Base-by-base conservation (phyloP, 2,329 filamentous ascomycete genomes). In the Hawksworthiomyces lignivorus region DNA sequence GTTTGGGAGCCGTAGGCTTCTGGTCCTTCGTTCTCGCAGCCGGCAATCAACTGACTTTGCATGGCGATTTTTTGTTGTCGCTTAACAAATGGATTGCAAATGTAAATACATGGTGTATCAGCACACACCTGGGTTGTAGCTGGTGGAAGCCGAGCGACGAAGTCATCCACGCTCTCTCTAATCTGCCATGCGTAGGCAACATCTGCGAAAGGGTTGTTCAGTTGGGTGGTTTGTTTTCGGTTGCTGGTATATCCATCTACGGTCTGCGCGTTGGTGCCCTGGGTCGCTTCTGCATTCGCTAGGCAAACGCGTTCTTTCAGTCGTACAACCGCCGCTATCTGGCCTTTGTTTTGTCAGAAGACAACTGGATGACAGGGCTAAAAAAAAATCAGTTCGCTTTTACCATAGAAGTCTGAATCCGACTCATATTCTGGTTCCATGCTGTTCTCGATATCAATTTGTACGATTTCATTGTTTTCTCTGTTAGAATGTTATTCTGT, bases 71-170 rank as follows among this genome's bases (percentile, higher is more conserved):
- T 65, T 33, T 54, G 49, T 14, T 60, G 61, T 5, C 61, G 59
- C 4, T 57, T 54, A 46, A 65, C 66, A 53, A 73, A 72, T 0
- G 82, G 82, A 56, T 87, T 87, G 39, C 71, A 73, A 31, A 84
- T 74, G 65, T 74, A 87, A 36, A 94, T 86, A 83, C 85, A 92
- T 0, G 73, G 72, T 3, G 72, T 67, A 1, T 62, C 51, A 0
- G 53, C 53, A 1, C 58, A 61, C 4, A 62, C 57, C 3, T 66
- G 59, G 1, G 80, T 84, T 2, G 72, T 81, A 4, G 72, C 70
- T 0, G 87, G 84, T 0, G 82, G 82, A 0, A 89, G 66, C 8
- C 86, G 77, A 8, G 62, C 46, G 3, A 92, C 61, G 52, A 94
- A 94, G 1, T 46, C 50, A 10, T 49, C 45, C 9, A 57, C 45